A percentile compares a stretch with the other conserved stretches of the same genome.
Conservation (phyloP, 345 rosid genomes). For the Syzygium grande region DNA sequence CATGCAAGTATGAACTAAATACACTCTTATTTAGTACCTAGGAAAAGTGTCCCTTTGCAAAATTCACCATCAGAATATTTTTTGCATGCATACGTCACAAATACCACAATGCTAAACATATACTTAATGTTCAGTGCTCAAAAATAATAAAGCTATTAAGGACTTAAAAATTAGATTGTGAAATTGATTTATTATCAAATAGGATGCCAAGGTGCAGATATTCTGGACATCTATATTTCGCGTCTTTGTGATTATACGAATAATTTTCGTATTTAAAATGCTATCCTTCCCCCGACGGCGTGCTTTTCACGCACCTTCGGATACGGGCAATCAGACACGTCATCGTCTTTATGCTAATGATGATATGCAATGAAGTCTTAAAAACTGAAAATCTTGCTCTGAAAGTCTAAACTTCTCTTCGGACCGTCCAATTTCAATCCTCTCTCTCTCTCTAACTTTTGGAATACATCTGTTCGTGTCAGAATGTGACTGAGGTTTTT, state of each 20-base stretch:
- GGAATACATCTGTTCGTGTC: neutral
- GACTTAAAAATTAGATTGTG: neutral
- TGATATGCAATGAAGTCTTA: neutral
- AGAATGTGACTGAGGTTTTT: neutral
- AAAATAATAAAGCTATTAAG: neutral
- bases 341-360: neutral
- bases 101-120: neutral
- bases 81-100: neutral
- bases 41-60: neutral
- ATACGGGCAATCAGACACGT: neutral
- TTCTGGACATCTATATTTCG: neutral
- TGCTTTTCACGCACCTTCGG: constrained; percentile 3
- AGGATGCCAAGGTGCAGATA: neutral
- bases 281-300: neutral
- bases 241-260: neutral
- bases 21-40: neutral
- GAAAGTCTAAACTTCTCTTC: constrained; percentile 11
- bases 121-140: neutral
- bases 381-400: neutral
- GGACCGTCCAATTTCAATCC: constrained; percentile 21
- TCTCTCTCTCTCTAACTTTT: neutral
- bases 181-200: neutral
- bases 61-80: neutral
- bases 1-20: neutral
- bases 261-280: neutral